phyloP scores from a whole-genome alignment of 371 early-diverging fungal species.

The Nematocida sp. region DNA sequence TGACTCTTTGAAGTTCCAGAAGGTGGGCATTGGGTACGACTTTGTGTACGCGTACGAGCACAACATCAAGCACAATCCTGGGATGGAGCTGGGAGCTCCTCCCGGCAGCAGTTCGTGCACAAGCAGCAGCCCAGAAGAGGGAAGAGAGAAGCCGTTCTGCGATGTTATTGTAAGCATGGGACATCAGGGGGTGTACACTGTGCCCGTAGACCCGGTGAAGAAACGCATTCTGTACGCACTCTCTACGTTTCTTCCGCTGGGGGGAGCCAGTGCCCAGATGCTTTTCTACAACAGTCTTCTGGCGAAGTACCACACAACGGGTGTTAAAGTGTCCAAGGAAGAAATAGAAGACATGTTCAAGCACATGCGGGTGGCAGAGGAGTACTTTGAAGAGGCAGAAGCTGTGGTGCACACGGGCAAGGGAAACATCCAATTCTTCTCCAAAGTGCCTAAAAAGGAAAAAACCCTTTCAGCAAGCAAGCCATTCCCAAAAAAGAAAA shows the following conservation, averaged over 20 bases:
- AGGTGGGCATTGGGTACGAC: conserved; percentile 61
- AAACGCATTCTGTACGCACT: conserved; percentile 44
- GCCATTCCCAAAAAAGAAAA: conserved; percentile 5
- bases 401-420: conserved; percentile 23
- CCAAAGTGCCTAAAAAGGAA: conserved; percentile 8
- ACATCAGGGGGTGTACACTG: conserved; percentile 52
- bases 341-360: conserved; percentile 43
- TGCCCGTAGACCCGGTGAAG: conserved; percentile 40
- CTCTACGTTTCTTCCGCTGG: conserved; percentile 48
- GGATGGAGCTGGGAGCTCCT: neutral
- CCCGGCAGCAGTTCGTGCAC: conserved; percentile 29
- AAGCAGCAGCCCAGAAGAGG: conserved; percentile 1
- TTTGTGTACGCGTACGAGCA: conserved; percentile 58
- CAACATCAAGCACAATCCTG: conserved; percentile 38
- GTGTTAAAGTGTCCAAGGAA: conserved; percentile 39
- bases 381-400: conserved; percentile 23
- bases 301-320: conserved; percentile 52
- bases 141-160: conserved; percentile 51
- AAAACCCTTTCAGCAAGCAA: neutral
- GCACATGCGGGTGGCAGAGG: conserved; percentile 23
- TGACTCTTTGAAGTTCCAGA: conserved; percentile 55
- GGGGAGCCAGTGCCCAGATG: conserved; percentile 40
- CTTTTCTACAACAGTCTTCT: conserved; percentile 51
- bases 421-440: conserved; percentile 15
- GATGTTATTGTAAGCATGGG: conserved; percentile 62